These are phyloP conservation scores for Adiantum capillusveneris DNA, from an alignment of 75 land plant genomes.

Conservation along the genomic window DNA sequence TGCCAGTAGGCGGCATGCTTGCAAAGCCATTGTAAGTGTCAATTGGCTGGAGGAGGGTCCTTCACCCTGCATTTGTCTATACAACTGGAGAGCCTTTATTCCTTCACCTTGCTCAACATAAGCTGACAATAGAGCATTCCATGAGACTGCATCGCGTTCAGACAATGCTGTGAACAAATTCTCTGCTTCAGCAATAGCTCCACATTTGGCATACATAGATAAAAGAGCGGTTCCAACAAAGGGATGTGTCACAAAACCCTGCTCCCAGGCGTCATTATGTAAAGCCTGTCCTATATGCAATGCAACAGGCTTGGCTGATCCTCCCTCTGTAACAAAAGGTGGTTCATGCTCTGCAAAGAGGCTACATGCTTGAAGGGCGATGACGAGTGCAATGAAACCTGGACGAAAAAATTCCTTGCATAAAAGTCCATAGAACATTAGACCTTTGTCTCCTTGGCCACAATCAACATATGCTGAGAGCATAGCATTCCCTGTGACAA, in stretches of 20 bases:
- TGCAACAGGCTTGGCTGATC: background rate
- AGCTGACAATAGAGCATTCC: conserved; percentile 3
- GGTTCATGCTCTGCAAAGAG: background rate
- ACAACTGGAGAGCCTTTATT: background rate
- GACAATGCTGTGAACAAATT: background rate
- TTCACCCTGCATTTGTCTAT: conserved; percentile 4
- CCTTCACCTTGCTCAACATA: conserved; percentile 7
- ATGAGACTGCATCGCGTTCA: conserved; percentile 2
- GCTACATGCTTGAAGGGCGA: conserved; percentile 7
- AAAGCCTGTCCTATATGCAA: background rate
- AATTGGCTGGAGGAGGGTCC: background rate
- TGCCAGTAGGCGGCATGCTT: background rate
- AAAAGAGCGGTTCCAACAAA: conserved; percentile 9
- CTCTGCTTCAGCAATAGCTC: conserved; percentile 3
- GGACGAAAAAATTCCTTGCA: conserved; percentile 11
- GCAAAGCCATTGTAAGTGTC: background rate
- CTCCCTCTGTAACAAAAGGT: background rate
- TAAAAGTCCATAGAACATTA: conserved; percentile 27
- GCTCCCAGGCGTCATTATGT: background rate
- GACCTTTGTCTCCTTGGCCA: conserved; percentile 17
- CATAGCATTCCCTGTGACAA: conserved; percentile 37
- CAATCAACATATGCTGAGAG: conserved; percentile 25
- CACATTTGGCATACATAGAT: conserved; percentile 12
- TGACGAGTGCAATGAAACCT: conserved; percentile 25
- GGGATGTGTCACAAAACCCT: background rate